phyloP scores from a whole-genome alignment of 1,139 yeast species.

The Petasospora rhodanensis region DNA sequence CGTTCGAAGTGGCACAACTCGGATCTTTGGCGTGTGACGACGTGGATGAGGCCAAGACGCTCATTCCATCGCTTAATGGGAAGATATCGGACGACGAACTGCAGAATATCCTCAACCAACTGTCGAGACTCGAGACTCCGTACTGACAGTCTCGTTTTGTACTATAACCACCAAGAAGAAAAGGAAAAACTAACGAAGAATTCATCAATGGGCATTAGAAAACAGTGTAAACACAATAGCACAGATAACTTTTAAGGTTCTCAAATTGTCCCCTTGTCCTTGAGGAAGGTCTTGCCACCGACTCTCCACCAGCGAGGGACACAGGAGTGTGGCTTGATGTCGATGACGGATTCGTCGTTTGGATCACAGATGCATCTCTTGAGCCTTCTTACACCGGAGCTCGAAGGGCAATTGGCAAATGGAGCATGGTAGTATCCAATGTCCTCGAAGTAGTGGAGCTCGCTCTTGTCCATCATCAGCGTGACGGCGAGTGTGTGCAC shows the following conservation, averaged over 20 bases:
- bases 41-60: constrained; percentile 93
- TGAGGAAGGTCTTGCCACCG: constrained; percentile 44
- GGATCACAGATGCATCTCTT: constrained; percentile 70
- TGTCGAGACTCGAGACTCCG: constrained; percentile 58
- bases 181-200: not conserved
- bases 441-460: constrained; percentile 86
- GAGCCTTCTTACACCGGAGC: constrained; percentile 41
- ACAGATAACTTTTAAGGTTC: too few species aligned
- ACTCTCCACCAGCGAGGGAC: constrained; percentile 82
- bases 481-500: constrained; percentile 80
- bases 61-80: constrained; percentile 78
- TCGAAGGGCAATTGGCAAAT: constrained; percentile 73
- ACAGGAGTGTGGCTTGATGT: constrained; percentile 64
- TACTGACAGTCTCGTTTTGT: constrained; percentile 25
- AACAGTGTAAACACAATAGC: not conserved
- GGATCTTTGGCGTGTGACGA: constrained; percentile 95
- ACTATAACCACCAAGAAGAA: constrained; percentile 2
- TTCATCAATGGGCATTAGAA: not conserved
- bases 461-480: constrained; percentile 58
- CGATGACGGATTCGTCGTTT: constrained; percentile 46
- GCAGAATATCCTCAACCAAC: constrained; percentile 81
- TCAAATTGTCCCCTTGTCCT: constrained; percentile 22
- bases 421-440: constrained; percentile 87
- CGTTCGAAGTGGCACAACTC: constrained; percentile 92
- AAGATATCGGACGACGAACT: constrained; percentile 86